Conservation (phyloP, 2,329 filamentous ascomycete genomes). For the Gnomoniopsis sp. region DNA sequence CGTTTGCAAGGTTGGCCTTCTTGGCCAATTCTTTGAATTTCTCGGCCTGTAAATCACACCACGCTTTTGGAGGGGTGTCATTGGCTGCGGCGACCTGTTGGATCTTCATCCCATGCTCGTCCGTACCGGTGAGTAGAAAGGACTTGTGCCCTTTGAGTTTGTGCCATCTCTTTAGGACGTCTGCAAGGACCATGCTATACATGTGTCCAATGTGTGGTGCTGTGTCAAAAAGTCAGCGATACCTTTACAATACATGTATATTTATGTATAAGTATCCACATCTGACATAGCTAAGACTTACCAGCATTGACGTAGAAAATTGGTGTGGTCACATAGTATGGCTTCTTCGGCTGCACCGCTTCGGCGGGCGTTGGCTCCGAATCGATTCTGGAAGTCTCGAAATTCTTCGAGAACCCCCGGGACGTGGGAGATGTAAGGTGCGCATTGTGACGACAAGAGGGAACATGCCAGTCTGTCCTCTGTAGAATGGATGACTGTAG, state of each 20-base stretch:
- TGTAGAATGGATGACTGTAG: constrained; percentile 4
- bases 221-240: constrained; percentile 33
- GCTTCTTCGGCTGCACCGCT: constrained; percentile 52
- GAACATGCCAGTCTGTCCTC: constrained; percentile 9
- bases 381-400: neutral
- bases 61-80: constrained; percentile 70
- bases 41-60: constrained; percentile 81
- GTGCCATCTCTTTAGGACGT: constrained; percentile 92
- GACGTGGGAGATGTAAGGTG: neutral
- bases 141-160: constrained; percentile 68
- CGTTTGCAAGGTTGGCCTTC: constrained; percentile 67
- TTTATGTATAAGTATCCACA: no score
- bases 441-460: constrained; percentile 13
- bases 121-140: constrained; percentile 83
- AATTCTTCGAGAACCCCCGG: neutral
- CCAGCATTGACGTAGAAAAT: constrained; percentile 99
- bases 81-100: constrained; percentile 78
- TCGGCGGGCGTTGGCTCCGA: neutral
- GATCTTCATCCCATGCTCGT: constrained; percentile 97
- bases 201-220: constrained; percentile 93
- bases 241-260: no score
- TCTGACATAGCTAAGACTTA: no score
- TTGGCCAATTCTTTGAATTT: constrained; percentile 75
- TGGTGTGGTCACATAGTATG: constrained; percentile 92
- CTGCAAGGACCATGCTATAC: constrained; percentile 86